Conservation (phyloP, 2,329 filamentous ascomycete genomes). For the Neopestalotiopsis rosae region DNA sequence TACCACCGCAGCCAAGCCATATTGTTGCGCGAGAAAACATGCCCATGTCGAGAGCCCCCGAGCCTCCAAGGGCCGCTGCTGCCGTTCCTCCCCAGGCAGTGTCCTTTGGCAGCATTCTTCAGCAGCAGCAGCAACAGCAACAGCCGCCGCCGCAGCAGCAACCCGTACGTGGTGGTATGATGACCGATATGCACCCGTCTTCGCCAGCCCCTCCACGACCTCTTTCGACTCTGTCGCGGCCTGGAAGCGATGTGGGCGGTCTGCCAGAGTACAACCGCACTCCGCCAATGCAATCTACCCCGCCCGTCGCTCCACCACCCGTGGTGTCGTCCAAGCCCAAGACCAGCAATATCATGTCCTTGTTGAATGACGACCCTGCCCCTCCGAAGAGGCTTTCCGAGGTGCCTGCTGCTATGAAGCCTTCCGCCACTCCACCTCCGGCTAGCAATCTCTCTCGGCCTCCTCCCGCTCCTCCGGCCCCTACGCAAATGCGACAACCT, state of each 20-base stretch:
- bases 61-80: conserved; percentile 46
- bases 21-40: conserved; percentile 47
- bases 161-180: conserved; percentile 43
- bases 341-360: conserved; percentile 66
- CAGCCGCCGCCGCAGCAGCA: conserved; percentile 31
- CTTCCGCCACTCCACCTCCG: conserved; percentile 59
- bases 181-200: conserved; percentile 47
- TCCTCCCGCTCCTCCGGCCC: conserved; percentile 44
- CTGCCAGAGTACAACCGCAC: conserved; percentile 36
- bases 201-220: conserved; percentile 43
- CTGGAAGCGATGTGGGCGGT: conserved; percentile 34
- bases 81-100: conserved; percentile 36
- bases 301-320: conserved; percentile 40
- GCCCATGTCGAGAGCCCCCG: conserved; percentile 46
- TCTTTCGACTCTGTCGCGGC: conserved; percentile 35
- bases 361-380: conserved; percentile 66
- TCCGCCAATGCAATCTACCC: conserved; percentile 42
- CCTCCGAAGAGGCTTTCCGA: conserved; percentile 56
- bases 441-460: conserved; percentile 47
- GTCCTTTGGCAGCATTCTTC: conserved; percentile 42
- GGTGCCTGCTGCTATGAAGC: conserved; percentile 44
- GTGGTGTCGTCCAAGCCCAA: conserved; percentile 52
- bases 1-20: conserved; percentile 44
- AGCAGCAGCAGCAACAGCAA: conserved; percentile 19
- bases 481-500: conserved; percentile 51